Conservation (phyloP, 192 early-diverging fungal genomes). For the Coemansia sp. region DNA sequence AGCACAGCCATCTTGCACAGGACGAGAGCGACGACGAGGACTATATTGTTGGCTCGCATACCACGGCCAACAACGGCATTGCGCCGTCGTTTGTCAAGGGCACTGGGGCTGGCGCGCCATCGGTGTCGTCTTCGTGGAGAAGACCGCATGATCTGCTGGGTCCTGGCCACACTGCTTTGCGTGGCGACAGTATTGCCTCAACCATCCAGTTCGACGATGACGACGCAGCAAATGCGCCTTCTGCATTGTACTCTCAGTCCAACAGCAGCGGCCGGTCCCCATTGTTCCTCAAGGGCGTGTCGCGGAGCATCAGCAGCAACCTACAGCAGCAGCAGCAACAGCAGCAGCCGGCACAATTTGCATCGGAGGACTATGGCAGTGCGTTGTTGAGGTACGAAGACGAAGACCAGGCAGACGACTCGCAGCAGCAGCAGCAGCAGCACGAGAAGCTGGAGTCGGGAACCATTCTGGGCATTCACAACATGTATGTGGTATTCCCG, state of each 20-base stretch:
- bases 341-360: background rate
- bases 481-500: slow-evolving; percentile 94
- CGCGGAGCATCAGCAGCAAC: slow-evolving; percentile 4
- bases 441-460: slow-evolving; percentile 53
- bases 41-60: slow-evolving; percentile 25
- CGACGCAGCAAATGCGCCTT: background rate
- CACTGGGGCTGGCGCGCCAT: background rate
- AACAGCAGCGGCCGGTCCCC: background rate
- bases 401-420: background rate
- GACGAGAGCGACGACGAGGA: slow-evolving; percentile 21
- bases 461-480: slow-evolving; percentile 88
- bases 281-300: slow-evolving; percentile 10
- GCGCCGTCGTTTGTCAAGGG: slow-evolving; percentile 3
- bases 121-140: slow-evolving; percentile 14
- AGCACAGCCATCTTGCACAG: background rate
- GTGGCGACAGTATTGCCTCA: slow-evolving; percentile 41
- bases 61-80: slow-evolving; percentile 4
- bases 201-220: slow-evolving; percentile 27
- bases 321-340: background rate
- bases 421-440: slow-evolving; percentile 14
- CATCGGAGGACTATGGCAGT: background rate
- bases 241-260: slow-evolving; percentile 1
- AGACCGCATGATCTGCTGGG: slow-evolving; percentile 7
- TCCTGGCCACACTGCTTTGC: slow-evolving; percentile 1
- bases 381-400: background rate